Conservation (phyloP, 192 early-diverging fungal species). For the Coemansia guatemalensis region DNA sequence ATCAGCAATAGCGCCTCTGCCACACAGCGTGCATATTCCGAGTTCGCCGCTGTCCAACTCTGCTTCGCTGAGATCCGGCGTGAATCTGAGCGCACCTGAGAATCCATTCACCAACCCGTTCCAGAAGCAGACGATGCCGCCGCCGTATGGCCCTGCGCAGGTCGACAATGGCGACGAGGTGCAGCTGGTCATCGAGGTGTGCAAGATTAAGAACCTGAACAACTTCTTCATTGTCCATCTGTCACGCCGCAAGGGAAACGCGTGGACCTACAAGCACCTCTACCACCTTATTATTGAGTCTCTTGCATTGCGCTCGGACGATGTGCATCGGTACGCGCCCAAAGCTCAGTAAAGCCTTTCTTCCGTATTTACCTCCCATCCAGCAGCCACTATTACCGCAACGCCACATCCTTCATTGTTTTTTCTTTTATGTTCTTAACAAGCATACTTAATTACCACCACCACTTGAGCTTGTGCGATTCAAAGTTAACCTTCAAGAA, state of each 20-base stretch:
- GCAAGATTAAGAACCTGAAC: conserved; percentile 86
- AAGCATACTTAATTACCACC: not conserved
- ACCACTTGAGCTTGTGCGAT: not conserved
- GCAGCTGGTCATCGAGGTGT: conserved; percentile 84
- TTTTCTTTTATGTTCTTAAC: conserved; percentile 9
- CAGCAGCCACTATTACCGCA: not conserved
- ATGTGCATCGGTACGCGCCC: conserved; percentile 25
- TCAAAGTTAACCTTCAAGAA: too few relatives aligned
- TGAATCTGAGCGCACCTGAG: conserved; percentile 15
- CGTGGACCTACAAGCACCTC: conserved; percentile 78
- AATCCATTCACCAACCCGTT: conserved; percentile 40
- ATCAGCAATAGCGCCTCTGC: conserved; percentile 10
- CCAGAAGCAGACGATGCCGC: conserved; percentile 19
- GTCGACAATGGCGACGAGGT: conserved; percentile 74
- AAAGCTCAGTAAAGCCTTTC: conserved; percentile 6
- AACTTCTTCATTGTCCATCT: conserved; percentile 75
- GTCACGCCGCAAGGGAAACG: conserved; percentile 68
- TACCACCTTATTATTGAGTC: conserved; percentile 59
- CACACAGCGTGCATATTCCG: conserved; percentile 21
- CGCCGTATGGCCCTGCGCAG: conserved; percentile 47
- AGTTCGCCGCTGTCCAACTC: conserved; percentile 46
- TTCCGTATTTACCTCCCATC: not conserved
- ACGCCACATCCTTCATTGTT: conserved; percentile 7
- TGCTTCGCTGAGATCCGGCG: conserved; percentile 33
- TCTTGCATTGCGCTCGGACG: conserved; percentile 48